These are phyloP conservation scores for Biscutella auriculata DNA, from an alignment of 441 rosid genomes.

Conservation along the genomic window DNA sequence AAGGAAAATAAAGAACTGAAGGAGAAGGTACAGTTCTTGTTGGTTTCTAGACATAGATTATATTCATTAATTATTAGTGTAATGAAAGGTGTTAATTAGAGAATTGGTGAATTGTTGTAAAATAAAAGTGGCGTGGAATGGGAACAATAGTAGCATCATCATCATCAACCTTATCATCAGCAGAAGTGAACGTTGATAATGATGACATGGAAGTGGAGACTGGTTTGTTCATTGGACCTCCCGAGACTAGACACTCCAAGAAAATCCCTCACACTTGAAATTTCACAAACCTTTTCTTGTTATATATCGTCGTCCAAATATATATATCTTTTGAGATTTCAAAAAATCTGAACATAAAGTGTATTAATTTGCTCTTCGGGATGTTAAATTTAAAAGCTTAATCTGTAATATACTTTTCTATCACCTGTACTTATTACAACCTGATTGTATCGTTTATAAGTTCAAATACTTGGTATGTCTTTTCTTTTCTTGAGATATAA, in stretches of 20 bases:
- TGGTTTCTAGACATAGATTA: background rate
- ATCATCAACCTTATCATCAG: constrained; percentile 12
- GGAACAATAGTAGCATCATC: constrained; percentile 18
- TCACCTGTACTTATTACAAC: background rate
- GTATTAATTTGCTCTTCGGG: background rate
- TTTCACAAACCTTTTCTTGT: background rate
- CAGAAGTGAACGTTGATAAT: constrained; percentile 8
- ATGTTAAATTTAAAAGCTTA: background rate
- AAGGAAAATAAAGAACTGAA: constrained; percentile 21
- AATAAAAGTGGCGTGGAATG: constrained; percentile 7
- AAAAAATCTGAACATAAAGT: background rate
- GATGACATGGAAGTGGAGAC: constrained; percentile 53
- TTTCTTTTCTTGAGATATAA: no score
- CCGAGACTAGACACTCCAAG: constrained; percentile 26
- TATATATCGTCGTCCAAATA: background rate
- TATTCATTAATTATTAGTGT: background rate
- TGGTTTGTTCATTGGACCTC: constrained; percentile 55
- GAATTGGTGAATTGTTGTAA: background rate
- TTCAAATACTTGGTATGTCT: no score
- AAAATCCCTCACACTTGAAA: background rate
- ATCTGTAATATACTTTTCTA: background rate
- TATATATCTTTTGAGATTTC: background rate
- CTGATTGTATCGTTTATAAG: no score
- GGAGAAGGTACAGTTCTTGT: constrained; percentile 11
- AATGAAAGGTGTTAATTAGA: constrained; percentile 1